Conservation (phyloP, 768 basidiomycete species). For the Tylopilus subfusipes region DNA sequence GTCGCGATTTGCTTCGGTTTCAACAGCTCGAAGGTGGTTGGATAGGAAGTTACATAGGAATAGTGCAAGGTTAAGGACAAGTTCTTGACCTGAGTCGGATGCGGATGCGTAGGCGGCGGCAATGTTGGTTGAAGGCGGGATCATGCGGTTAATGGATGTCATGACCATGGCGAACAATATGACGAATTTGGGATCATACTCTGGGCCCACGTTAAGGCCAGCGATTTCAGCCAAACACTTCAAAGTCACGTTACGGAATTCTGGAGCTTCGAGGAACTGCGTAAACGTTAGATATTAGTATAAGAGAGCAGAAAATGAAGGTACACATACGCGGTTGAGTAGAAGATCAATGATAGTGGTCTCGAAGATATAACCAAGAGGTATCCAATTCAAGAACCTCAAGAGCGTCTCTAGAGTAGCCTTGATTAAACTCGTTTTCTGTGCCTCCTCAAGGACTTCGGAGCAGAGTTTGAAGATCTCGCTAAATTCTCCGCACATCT, state of each 20-base stretch:
- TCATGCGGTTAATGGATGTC: constrained; percentile 96
- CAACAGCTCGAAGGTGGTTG: constrained; percentile 90
- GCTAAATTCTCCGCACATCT: constrained; percentile 95
- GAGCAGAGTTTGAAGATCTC: constrained; percentile 98
- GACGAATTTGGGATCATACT: constrained; percentile 98
- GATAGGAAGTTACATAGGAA: constrained; percentile 97
- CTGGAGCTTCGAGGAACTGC: constrained; percentile 93
- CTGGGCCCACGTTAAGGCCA: constrained; percentile 87
- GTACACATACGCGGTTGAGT: constrained; percentile 72
- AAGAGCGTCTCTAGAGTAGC: constrained; percentile 93
- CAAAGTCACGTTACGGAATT: constrained; percentile 95
- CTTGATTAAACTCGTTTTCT: constrained; percentile 90
- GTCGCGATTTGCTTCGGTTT: constrained; percentile 85
- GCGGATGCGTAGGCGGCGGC: constrained; percentile 87
- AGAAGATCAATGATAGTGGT: constrained; percentile 95
- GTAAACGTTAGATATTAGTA: constrained; percentile 6
- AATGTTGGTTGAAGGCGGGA: constrained; percentile 93
- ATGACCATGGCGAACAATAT: constrained; percentile 98
- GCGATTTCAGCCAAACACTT: constrained; percentile 98
- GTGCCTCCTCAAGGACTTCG: constrained; percentile 95
- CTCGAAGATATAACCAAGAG: constrained; percentile 97
- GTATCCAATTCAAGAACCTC: constrained; percentile 98
- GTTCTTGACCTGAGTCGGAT: constrained; percentile 90
- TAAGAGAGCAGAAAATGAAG: constrained; percentile 7
- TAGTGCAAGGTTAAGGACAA: constrained; percentile 94